These are phyloP conservation scores for Extremus antarcticus DNA, from an alignment of 495 filamentous ascomycete species.

Conservation along the genomic window DNA sequence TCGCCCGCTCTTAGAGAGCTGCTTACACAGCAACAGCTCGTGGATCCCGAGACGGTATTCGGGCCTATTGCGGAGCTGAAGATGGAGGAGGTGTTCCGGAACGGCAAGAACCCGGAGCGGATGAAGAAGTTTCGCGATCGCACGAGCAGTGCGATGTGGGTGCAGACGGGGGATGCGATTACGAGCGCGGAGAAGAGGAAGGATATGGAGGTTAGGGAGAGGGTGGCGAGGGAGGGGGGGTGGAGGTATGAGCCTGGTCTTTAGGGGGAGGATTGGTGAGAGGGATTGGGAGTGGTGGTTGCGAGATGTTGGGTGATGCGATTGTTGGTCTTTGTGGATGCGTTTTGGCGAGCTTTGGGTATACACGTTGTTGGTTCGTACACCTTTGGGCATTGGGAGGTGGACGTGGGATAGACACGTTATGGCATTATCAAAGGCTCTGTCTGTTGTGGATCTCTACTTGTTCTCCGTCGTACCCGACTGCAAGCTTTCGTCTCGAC, in stretches of 20 bases:
- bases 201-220: constrained; percentile 71
- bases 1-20: constrained; percentile 62
- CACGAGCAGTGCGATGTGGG: constrained; percentile 91
- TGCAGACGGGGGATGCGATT: constrained; percentile 59
- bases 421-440: too few relatives aligned
- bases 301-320: too few relatives aligned
- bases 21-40: constrained; percentile 63
- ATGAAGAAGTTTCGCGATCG: constrained; percentile 75
- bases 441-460: too few relatives aligned
- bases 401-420: neutral
- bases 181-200: constrained; percentile 78
- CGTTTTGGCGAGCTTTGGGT: neutral
- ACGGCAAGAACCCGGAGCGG: constrained; percentile 55
- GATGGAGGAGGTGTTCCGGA: constrained; percentile 89
- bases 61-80: constrained; percentile 74
- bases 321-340: too few relatives aligned
- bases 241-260: constrained; percentile 43
- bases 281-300: too few relatives aligned
- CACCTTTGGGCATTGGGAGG: neutral
- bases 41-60: constrained; percentile 81
- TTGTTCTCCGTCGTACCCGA: too few relatives aligned
- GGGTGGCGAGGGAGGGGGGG: constrained; percentile 69
- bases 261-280: neutral
- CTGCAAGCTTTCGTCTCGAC: too few relatives aligned
- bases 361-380: neutral